Base-by-base conservation (phyloP, 164 flowering plant species). In the Dillenia turbinata region DNA sequence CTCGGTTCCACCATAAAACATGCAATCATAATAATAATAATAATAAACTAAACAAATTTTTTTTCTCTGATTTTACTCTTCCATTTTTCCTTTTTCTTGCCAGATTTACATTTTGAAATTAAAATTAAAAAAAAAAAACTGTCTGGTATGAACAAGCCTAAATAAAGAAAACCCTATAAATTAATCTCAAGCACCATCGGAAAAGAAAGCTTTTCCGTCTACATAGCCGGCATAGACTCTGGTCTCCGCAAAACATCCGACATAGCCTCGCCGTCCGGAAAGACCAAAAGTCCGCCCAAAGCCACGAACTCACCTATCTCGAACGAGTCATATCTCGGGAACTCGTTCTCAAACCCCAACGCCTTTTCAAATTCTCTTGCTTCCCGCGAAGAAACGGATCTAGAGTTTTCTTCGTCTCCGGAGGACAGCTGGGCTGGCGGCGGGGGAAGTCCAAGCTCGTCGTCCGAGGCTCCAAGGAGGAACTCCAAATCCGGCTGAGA, bases 381-480 rank as follows among this genome's bases (percentile, higher is more conserved):
- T 5, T 62, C 74, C n/a, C n/a, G n/a, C n/a, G 60, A 48, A 40
- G 62, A 73, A 7, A 40, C 44, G 47, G 44, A 57, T 17, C 49
- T 66, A 9, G 8, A 12, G 10, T 46, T 52, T 15, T 15, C 54
- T 43, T 54, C 66, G 9, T 65, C 67, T 13, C 56, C 73, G 14
- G 56, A 8, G 7, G 59, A 47, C 17, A 60, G 19, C 9, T 61
- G 16, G 16, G 43, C 26, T 10, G 33, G 13, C 44, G 75, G 64
- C 50, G 82, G 86, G 1, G 86, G 84, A 0, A 82, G 59, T 12
- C 86, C 86, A 10, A 82, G 78, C 53, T 82, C 84, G 51, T 82
- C 86, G 61, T 82, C 86, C 8, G 86, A 82, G 12, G 86, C 84
- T 22, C 74, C 82, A 19, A 76, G 56, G 49, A 82, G 79, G 60